Conservation (phyloP, 169 alveolate genomes). For the Plasmodium malariae region DNA sequence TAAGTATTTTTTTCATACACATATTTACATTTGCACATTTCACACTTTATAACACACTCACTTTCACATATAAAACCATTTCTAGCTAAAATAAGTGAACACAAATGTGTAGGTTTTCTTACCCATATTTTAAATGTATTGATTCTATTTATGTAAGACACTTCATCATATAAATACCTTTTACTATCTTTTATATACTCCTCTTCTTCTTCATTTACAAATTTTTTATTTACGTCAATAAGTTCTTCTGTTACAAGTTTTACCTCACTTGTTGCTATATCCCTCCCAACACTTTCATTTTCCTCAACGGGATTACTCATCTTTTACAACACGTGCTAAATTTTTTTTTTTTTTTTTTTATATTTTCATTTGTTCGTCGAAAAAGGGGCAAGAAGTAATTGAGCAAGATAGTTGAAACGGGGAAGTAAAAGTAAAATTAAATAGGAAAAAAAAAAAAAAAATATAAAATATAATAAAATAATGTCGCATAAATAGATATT, state of each 20-base stretch:
- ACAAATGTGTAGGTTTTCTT: constrained; percentile 56
- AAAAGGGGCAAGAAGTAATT: not conserved
- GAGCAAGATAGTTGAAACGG: too few species aligned
- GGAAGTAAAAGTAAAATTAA: too few species aligned
- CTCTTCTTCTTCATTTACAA: constrained; percentile 47
- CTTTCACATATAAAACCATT: constrained; percentile 65
- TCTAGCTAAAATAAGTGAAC: constrained; percentile 63
- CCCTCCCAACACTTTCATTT: not conserved
- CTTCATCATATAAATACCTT: constrained; percentile 17
- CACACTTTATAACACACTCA: constrained; percentile 40
- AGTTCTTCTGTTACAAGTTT: constrained; percentile 32
- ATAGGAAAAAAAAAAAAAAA: too few species aligned
- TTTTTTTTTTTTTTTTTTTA: too few species aligned
- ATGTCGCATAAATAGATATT: too few species aligned
- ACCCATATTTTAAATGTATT: constrained; percentile 47
- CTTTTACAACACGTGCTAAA: not conserved
- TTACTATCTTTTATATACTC: constrained; percentile 16
- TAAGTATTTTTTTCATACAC: constrained; percentile 49
- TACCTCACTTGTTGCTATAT: not conserved
- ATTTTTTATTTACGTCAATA: constrained; percentile 20
- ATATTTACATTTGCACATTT: constrained; percentile 57
- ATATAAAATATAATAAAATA: too few species aligned
- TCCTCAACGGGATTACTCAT: not conserved
- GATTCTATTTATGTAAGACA: constrained; percentile 36
- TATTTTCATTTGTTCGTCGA: too few species aligned